phyloP scores from a whole-genome alignment of 495 filamentous ascomycete species.

The Corynascus novoguineensis region DNA sequence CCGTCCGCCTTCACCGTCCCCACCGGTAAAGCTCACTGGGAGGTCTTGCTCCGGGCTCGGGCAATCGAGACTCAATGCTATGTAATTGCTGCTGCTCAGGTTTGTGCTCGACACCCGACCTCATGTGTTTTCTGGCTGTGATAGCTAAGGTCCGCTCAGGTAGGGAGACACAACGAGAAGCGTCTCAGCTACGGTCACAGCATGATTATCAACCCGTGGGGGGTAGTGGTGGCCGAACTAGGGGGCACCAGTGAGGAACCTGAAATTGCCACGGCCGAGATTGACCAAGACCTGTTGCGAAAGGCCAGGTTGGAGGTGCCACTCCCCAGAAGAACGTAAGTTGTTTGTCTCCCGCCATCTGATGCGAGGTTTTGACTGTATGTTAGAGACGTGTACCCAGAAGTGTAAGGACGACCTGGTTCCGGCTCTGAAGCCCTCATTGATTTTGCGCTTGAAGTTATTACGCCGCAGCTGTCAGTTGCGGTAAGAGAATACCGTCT shows the following conservation, averaged over 20 bases:
- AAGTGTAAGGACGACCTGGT: conserved; percentile 20
- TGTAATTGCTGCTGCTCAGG: conserved; percentile 84
- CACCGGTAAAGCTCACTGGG: conserved; percentile 85
- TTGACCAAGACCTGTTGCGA: conserved; percentile 42
- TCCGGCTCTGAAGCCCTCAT: no score
- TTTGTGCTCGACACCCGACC: conserved; percentile 37
- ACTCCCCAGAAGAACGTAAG: conserved; percentile 50
- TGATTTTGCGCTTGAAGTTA: no score
- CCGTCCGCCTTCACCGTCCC: conserved; percentile 88
- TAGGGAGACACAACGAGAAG: conserved; percentile 62
- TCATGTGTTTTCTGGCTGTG: neutral
- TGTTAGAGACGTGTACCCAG: conserved; percentile 27
- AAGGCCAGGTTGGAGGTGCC: conserved; percentile 57
- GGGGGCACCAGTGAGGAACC: conserved; percentile 41
- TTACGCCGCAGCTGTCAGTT: no score
- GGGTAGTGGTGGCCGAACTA: conserved; percentile 62
- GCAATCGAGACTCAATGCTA: conserved; percentile 89
- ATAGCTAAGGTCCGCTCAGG: neutral
- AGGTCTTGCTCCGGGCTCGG: conserved; percentile 65
- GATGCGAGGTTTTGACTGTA: neutral
- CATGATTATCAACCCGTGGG: conserved; percentile 87
- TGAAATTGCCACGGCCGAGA: conserved; percentile 44
- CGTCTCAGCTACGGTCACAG: conserved; percentile 82
- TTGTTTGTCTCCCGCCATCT: conserved; percentile 5
- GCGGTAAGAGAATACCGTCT: no score